Evolutionary conservation across 164 flowering plant species (phyloP).

Genomic region (Taxillus chinensis): DNA sequence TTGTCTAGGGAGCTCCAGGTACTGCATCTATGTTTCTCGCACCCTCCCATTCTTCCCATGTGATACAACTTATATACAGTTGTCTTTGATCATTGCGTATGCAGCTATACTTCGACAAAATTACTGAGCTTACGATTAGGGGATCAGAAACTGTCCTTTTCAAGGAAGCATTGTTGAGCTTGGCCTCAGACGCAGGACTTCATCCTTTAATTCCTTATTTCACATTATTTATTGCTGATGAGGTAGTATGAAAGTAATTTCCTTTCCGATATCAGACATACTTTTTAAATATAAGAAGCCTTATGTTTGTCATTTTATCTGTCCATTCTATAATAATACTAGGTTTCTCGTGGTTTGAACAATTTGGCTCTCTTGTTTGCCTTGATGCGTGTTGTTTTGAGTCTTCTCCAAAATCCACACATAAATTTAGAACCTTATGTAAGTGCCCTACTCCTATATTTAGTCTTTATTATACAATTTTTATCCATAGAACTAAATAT

Average conservation of each 20-base stretch:
- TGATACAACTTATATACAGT: not conserved
- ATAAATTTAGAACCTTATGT: conserved; percentile 96
- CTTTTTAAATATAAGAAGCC: not conserved
- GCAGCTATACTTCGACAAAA: conserved; percentile 91
- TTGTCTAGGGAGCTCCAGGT: conserved; percentile 70
- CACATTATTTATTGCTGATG: conserved; percentile 77
- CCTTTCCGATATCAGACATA: not conserved
- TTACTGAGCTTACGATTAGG: conserved; percentile 65
- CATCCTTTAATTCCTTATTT: conserved; percentile 97
- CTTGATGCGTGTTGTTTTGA: conserved; percentile 79
- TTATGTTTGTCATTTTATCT: conserved; percentile 5
- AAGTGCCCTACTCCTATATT: conserved; percentile 24
- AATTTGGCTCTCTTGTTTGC: conserved; percentile 57
- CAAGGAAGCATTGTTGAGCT: conserved; percentile 67
- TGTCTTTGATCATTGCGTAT: conserved; percentile 7
- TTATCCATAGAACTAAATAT: too few species aligned
- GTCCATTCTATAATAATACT: conserved; percentile 3
- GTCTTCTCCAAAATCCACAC: conserved; percentile 91
- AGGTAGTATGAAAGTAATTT: conserved; percentile 33
- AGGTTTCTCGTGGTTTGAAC: conserved; percentile 76
- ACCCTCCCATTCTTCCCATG: too few species aligned
- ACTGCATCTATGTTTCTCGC: not conserved
- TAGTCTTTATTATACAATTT: not conserved
- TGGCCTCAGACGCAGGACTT: conserved; percentile 91
- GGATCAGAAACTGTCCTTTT: conserved; percentile 60